Evolutionary conservation across 148 eudicot genomes (phyloP), one percentile per base, ranked within the genome.

Genomic region (Pouteria glomerata): DNA sequence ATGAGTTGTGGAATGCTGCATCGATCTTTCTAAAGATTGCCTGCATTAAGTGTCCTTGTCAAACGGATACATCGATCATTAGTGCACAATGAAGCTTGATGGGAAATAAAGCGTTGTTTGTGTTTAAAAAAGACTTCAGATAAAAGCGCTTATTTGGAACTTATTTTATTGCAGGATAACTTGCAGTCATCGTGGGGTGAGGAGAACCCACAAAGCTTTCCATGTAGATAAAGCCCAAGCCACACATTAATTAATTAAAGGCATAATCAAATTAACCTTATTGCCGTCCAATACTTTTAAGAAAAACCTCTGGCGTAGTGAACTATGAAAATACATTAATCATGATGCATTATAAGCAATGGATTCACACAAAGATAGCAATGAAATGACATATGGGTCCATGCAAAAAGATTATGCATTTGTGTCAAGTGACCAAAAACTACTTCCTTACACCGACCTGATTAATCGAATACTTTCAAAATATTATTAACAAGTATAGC

Each of bases 31-130:
- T n/a, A 31, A 45, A 71, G 66, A 45, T 58, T 27, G 39, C 18
- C 29, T 71, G 44, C 19, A 57, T 19, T 45, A 23, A 16, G 30
- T 52, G 72, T 69, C 71, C 19, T 68, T 52, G 31, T 69, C 62
- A 55, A 37, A 37, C 37, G 47, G 50, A 55, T 37, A 29, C 61
- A 55, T 37, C 42, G 52, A 30, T 34, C 18, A 52, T 12, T 52
- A 56, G 73, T 39, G 63, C 37, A 56, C 73, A 70, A 41, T 57
- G 73, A 70, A 56, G 34, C 50, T 56, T 70, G 73, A 57, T 70
- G 73, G 73, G 42, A 70, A 37, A 27, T 70, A 41, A 69, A 70
- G 73, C 41, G 51, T 41, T 27, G 10, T 11, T 69, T 41, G 27
- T 41, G 42, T 23, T 68, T 23, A 24, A 33, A 37, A 69, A 55